Conservation (phyloP, 192 early-diverging fungal species). For the Umbelopsis isabellina region DNA sequence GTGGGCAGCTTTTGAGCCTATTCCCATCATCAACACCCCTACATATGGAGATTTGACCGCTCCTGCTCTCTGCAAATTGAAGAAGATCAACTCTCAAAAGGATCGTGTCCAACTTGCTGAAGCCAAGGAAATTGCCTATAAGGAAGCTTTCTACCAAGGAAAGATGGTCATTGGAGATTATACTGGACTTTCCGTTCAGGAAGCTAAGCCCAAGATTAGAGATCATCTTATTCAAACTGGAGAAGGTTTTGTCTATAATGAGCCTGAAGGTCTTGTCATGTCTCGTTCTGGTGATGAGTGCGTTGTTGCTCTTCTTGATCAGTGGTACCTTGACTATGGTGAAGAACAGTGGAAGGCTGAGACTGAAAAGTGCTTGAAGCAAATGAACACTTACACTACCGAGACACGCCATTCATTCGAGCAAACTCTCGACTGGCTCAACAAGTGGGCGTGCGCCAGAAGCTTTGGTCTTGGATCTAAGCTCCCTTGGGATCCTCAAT, state of each 20-base stretch:
- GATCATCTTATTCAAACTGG: constrained; percentile 70
- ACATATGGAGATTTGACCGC: constrained; percentile 87
- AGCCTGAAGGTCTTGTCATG: constrained; percentile 93
- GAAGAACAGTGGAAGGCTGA: constrained; percentile 81
- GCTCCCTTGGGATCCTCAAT: constrained; percentile 92
- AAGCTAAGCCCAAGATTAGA: constrained; percentile 86
- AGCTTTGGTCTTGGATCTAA: constrained; percentile 91
- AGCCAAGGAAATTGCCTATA: constrained; percentile 95
- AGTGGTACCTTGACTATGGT: constrained; percentile 99
- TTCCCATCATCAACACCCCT: constrained; percentile 87
- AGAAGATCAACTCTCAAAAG: constrained; percentile 97
- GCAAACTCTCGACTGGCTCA: constrained; percentile 88
- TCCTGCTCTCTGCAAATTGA: constrained; percentile 79
- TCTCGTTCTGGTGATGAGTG: constrained; percentile 96
- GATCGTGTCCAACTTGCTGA: constrained; percentile 90
- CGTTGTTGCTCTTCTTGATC: constrained; percentile 92
- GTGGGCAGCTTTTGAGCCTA: constrained; percentile 87
- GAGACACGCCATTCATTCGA: constrained; percentile 90
- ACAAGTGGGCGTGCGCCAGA: constrained; percentile 96
- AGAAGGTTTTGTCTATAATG: constrained; percentile 87
- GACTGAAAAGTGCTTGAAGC: constrained; percentile 75
- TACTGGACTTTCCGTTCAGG: constrained; percentile 84
- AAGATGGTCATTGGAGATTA: constrained; percentile 83
- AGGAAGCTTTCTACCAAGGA: constrained; percentile 97
- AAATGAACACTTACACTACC: constrained; percentile 78